Conservation (phyloP, 83 land plant genomes). For the Thuja plicata region DNA sequence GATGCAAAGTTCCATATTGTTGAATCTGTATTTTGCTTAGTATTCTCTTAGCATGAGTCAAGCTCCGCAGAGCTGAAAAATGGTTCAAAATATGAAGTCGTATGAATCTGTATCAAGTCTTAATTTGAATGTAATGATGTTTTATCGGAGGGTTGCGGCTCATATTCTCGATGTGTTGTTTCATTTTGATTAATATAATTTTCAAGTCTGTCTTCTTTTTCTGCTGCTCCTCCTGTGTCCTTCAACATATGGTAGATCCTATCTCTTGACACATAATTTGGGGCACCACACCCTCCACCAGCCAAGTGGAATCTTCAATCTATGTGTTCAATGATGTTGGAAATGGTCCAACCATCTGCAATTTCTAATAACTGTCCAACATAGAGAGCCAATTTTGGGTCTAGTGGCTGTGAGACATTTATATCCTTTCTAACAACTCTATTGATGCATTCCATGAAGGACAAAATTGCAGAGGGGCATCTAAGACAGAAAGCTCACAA, state of each 20-base stretch:
- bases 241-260: not conserved
- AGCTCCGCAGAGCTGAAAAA: too few relatives aligned
- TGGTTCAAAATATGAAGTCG: too few relatives aligned
- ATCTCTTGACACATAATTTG: not conserved
- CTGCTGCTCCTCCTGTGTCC: too few relatives aligned
- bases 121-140: too few relatives aligned
- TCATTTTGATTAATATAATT: too few relatives aligned
- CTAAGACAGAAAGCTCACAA: not conserved
- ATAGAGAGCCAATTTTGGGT: not conserved
- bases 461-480: not conserved
- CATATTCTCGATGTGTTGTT: too few relatives aligned
- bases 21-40: too few relatives aligned
- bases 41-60: too few relatives aligned
- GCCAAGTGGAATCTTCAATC: not conserved
- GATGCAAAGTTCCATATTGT: too few relatives aligned
- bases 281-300: not conserved
- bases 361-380: not conserved
- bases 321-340: not conserved
- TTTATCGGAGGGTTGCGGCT: too few relatives aligned
- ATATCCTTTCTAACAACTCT: not conserved
- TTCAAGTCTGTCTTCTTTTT: too few relatives aligned
- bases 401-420: not conserved
- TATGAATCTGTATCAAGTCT: too few relatives aligned
- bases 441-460: not conserved
- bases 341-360: not conserved